Conservation (phyloP, 2,329 filamentous ascomycete species). For the Ceratocystis lukuohia region DNA sequence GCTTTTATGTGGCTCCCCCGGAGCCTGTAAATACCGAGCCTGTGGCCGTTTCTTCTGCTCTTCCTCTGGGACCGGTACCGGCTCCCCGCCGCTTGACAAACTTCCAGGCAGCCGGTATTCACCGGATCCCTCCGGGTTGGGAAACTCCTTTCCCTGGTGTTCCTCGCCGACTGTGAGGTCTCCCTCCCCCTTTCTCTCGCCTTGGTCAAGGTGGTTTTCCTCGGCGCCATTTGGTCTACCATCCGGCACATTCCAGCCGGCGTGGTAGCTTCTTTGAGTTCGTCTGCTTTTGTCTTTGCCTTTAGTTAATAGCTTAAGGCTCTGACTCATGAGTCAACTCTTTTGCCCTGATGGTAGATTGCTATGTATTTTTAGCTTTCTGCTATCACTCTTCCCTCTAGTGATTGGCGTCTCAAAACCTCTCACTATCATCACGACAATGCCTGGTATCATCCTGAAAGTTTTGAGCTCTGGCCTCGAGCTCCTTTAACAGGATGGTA, state of each 20-base stretch:
- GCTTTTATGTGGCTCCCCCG: too few relatives aligned
- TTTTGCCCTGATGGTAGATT: neutral
- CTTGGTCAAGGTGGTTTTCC: neutral
- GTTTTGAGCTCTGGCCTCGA: neutral
- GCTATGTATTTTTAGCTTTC: neutral
- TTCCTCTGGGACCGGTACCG: neutral
- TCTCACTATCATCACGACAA: neutral
- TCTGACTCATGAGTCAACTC: neutral
- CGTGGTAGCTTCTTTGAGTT: neutral
- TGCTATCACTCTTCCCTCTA: neutral
- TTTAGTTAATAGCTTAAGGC: neutral
- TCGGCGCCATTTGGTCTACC: neutral
- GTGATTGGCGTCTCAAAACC: neutral
- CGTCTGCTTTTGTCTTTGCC: neutral
- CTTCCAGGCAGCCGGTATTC: neutral
- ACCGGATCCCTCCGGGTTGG: neutral
- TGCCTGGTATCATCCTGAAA: neutral
- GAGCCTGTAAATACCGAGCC: too few relatives aligned
- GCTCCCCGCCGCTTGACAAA: neutral
- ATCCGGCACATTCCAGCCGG: neutral
- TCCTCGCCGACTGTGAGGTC: neutral
- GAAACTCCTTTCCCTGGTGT: neutral
- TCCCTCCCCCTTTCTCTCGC: neutral
- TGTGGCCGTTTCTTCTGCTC: neutral
- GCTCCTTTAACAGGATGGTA: neutral